Conservation (phyloP, 139 green algal genomes). For the Nannochloris sp. region DNA sequence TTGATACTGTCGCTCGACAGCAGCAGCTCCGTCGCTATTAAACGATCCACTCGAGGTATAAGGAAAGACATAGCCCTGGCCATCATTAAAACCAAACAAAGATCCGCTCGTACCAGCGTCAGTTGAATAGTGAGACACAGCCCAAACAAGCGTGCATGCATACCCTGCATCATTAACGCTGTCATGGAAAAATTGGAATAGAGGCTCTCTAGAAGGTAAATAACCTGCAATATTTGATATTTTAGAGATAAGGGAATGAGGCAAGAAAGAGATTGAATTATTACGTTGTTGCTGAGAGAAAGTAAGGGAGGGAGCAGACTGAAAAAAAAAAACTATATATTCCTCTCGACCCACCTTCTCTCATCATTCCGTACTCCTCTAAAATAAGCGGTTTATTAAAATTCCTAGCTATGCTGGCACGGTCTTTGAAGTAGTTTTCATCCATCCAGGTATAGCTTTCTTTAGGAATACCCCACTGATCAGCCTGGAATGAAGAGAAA, state of each 20-base stretch:
- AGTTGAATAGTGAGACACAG: not conserved
- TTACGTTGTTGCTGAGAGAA: too few relatives aligned
- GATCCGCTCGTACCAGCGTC: not conserved
- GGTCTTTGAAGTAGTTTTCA: not conserved
- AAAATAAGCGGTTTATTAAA: not conserved
- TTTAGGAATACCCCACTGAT: not conserved
- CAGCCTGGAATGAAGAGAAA: not conserved
- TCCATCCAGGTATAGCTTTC: not conserved
- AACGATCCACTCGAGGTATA: too few relatives aligned
- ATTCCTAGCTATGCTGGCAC: not conserved
- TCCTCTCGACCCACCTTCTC: too few relatives aligned
- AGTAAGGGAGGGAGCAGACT: too few relatives aligned
- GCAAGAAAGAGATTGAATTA: too few relatives aligned
- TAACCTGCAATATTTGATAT: too few relatives aligned
- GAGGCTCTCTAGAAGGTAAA: not conserved
- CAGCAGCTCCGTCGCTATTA: not conserved
- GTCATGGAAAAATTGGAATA: not conserved
- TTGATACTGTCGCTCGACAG: not conserved
- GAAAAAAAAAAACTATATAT: too few relatives aligned
- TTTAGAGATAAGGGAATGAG: too few relatives aligned
- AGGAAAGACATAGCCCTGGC: not conserved
- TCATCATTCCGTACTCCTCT: not conserved
- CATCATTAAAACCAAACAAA: not conserved
- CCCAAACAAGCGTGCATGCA: constrained; percentile 1
- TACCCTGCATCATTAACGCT: not conserved